Evolutionary conservation across 176 grass and related monocot species (phyloP), one percentile per base, ranked within the genome.

Genomic region (Lolium multiflorum): DNA sequence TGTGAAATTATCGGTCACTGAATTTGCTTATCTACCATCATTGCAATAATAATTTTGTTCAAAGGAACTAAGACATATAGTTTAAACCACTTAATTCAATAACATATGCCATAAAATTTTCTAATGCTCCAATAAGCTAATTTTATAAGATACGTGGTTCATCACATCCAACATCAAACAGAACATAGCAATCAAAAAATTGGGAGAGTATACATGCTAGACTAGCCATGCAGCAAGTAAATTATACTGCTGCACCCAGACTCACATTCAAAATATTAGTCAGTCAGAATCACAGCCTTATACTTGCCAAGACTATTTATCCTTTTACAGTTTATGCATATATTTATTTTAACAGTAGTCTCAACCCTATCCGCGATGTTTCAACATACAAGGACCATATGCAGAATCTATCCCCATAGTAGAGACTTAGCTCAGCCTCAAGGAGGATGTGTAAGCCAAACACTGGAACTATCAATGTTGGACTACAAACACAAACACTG

Each of bases 271-370:
- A 75, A 63, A 18, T 17, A 18, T 4, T 74, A 14, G 43, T 16
- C 54, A 83, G 74, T 74, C 70, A 76, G 18, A 26, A 26, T n/a
- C 7, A 54, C 74, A 11, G 26, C 58, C 44, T 21, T 84, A 74
- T 14, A 83, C 2, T 20, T 74, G 26, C 71, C 39, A 25, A 75
- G 56, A 76, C 24, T 73, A 59, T 14, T 83, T 57, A 60, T 41
- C 21, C 51, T 41, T 82, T 16, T 82, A 70, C 4, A 82, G 49
- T 56, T 71, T 56, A 22, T 73, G 21, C 22, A 49, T 46, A 14
- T 12, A 83, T 47, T 74, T 83, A 28, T 75, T 63, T 12, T 50
- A 84, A 28, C 24, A 74, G 48, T 69, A 68, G n/a, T 11, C 46
- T 39, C 11, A 7, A 69, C 62, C 79, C 63, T 46, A 50, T 18